phyloP scores from a whole-genome alignment of 2,329 filamentous ascomycete species.

The Cryoendolithus antarcticus region DNA sequence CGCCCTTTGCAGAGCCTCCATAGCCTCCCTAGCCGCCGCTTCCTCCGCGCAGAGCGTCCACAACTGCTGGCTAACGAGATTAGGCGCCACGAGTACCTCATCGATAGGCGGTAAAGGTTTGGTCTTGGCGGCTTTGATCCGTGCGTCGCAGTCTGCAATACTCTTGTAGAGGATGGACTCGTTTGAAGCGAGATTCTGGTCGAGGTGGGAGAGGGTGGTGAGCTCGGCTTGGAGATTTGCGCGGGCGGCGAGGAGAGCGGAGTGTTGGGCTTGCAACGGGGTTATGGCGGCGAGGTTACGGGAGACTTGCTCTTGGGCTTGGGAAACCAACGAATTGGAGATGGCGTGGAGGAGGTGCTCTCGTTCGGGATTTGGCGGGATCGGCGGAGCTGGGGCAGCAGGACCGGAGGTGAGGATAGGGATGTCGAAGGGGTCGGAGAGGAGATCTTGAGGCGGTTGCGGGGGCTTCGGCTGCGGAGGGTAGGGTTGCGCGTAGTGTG shows the following conservation, averaged over 20 bases:
- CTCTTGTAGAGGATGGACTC: conserved; percentile 65
- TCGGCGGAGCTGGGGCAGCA: conserved; percentile 59
- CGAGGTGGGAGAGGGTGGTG: conserved; percentile 56
- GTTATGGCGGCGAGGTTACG: conserved; percentile 64
- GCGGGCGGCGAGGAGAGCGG: conserved; percentile 60
- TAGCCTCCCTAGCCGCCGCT: conserved; percentile 69
- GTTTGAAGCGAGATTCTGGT: conserved; percentile 61
- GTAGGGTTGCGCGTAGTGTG: conserved; percentile 10
- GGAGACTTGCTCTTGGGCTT: conserved; percentile 54
- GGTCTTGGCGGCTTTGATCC: conserved; percentile 59
- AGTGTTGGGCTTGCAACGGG: conserved; percentile 65
- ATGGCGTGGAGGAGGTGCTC: conserved; percentile 72
- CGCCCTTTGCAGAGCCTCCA: conserved; percentile 68
- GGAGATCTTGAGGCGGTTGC: conserved; percentile 40
- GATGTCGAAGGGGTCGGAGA: conserved; percentile 51
- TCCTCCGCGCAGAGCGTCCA: conserved; percentile 86
- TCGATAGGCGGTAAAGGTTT: conserved; percentile 68
- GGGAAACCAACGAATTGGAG: conserved; percentile 54
- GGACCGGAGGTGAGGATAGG: conserved; percentile 33
- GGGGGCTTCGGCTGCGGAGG: conserved; percentile 18
- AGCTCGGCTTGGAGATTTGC: conserved; percentile 62
- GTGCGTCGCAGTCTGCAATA: conserved; percentile 63
- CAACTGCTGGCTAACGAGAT: conserved; percentile 82
- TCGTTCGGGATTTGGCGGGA: conserved; percentile 92
- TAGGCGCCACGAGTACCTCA: conserved; percentile 84